Evolutionary conservation across 768 basidiomycete species (phyloP).

Genomic region (Amylocystis lapponica): DNA sequence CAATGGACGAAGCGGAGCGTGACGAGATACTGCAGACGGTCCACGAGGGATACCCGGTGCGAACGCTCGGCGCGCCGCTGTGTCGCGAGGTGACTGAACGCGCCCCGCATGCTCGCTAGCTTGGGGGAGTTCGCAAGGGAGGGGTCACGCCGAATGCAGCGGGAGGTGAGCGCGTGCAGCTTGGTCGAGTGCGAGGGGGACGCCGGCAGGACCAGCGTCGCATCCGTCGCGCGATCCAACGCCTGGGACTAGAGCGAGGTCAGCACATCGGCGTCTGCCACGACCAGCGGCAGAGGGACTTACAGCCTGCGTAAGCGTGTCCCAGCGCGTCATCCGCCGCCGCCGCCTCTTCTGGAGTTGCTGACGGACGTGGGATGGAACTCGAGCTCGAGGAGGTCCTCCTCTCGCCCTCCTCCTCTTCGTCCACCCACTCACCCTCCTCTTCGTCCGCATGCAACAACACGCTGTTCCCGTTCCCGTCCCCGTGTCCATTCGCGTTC

Average conservation of each 20-base stretch:
- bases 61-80: conserved; percentile 45
- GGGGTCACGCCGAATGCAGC: conserved; percentile 59
- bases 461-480: conserved; percentile 36
- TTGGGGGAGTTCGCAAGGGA: conserved; percentile 39
- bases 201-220: conserved; percentile 69
- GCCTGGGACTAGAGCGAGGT: conserved; percentile 61
- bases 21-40: conserved; percentile 33
- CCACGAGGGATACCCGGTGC: conserved; percentile 43
- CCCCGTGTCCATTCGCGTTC: conserved; percentile 18
- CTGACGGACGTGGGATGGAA: conserved; percentile 69
- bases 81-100: conserved; percentile 55
- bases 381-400: conserved; percentile 69
- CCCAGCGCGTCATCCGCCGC: conserved; percentile 74
- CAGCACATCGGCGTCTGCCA: conserved; percentile 11
- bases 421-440: conserved; percentile 64
- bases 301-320: conserved; percentile 67
- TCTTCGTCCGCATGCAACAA: conserved; percentile 31
- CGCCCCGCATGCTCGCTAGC: conserved; percentile 46
- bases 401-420: conserved; percentile 62
- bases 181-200: conserved; percentile 70
- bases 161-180: conserved; percentile 57
- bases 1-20: conserved; percentile 37
- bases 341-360: conserved; percentile 63
- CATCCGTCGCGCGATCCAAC: conserved; percentile 75
- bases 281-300: conserved; percentile 15